phyloP scores from a whole-genome alignment of 352 stramenopile genomes.

The Phytophthora sp. region DNA sequence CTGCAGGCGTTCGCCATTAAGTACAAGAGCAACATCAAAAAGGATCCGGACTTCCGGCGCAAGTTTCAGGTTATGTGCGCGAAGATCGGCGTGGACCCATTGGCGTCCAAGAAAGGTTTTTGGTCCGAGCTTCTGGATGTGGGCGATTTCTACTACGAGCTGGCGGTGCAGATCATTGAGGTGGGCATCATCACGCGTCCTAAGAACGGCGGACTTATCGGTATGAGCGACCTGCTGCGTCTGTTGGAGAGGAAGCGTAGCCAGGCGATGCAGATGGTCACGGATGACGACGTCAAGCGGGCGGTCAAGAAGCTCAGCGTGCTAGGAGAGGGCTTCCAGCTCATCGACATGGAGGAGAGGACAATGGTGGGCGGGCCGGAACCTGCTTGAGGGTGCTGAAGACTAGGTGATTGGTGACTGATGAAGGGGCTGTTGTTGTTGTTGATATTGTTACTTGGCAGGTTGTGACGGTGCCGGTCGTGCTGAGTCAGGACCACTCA shows the following conservation, averaged over 20 bases:
- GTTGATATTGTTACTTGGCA: slow-evolving; percentile 21
- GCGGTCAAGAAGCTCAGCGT: slow-evolving; percentile 95
- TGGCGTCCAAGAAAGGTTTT: slow-evolving; percentile 98
- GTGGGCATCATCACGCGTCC: slow-evolving; percentile 94
- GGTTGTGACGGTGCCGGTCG: slow-evolving; percentile 95
- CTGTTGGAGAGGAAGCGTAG: slow-evolving; percentile 76
- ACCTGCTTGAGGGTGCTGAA: background rate
- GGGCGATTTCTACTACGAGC: slow-evolving; percentile 99
- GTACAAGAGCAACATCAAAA: slow-evolving; percentile 96
- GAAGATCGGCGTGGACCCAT: slow-evolving; percentile 96
- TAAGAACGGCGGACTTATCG: slow-evolving; percentile 86
- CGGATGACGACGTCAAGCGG: slow-evolving; percentile 93
- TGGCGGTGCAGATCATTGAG: slow-evolving; percentile 99
- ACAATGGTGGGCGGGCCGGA: slow-evolving; percentile 74
- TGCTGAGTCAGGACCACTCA: slow-evolving; percentile 95
- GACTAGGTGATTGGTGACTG: background rate
- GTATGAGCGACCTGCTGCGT: slow-evolving; percentile 80
- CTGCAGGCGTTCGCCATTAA: slow-evolving; percentile 94
- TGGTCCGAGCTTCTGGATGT: slow-evolving; percentile 98
- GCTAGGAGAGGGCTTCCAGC: slow-evolving; percentile 94
- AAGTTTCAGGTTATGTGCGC: slow-evolving; percentile 97
- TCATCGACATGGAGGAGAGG: slow-evolving; percentile 92
- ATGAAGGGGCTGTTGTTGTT: background rate
- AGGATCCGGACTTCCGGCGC: slow-evolving; percentile 93
- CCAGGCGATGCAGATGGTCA: slow-evolving; percentile 75